Conservation (phyloP, 2,329 filamentous ascomycete species). For the Penicillium crustosum region DNA sequence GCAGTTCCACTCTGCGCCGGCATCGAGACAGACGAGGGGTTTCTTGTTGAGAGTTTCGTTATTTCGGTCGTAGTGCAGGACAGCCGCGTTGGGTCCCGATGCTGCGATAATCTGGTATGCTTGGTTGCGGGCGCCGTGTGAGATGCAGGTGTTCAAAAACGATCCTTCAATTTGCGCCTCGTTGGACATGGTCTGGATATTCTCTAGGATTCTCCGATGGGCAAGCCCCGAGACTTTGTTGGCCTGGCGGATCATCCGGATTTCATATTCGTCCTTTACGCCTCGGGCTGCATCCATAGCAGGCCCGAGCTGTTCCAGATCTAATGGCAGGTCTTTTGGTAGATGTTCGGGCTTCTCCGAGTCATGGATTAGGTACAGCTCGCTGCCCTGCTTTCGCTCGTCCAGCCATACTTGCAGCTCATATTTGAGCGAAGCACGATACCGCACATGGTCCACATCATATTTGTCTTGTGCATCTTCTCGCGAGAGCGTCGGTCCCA, state of each 20-base stretch:
- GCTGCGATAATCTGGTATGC: conserved; percentile 87
- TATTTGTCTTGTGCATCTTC: conserved; percentile 62
- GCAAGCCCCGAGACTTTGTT: conserved; percentile 69
- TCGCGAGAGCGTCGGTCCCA: conserved; percentile 41
- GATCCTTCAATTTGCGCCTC: conserved; percentile 80
- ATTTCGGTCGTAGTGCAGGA: conserved; percentile 84
- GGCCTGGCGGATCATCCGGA: conserved; percentile 70
- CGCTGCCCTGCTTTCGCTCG: conserved; percentile 24
- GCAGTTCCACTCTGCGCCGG: conserved; percentile 72
- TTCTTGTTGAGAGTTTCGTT: conserved; percentile 68
- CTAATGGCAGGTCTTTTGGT: conserved; percentile 23
- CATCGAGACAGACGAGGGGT: conserved; percentile 79
- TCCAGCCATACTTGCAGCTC: conserved; percentile 50
- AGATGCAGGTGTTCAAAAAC: conserved; percentile 75
- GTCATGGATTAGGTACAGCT: conserved; percentile 41
- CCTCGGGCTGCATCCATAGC: conserved; percentile 69
- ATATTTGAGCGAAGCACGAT: conserved; percentile 49
- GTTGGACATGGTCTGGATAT: conserved; percentile 65
- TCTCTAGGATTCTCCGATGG: conserved; percentile 62
- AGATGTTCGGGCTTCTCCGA: conserved; percentile 34
- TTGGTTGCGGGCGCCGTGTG: conserved; percentile 74
- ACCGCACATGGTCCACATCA: conserved; percentile 71
- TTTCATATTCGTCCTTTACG: conserved; percentile 72
- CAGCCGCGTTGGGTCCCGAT: conserved; percentile 74
- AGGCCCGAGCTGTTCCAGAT: conserved; percentile 32